Conservation (phyloP, 345 rosid genomes). For the Populus euphratica region DNA sequence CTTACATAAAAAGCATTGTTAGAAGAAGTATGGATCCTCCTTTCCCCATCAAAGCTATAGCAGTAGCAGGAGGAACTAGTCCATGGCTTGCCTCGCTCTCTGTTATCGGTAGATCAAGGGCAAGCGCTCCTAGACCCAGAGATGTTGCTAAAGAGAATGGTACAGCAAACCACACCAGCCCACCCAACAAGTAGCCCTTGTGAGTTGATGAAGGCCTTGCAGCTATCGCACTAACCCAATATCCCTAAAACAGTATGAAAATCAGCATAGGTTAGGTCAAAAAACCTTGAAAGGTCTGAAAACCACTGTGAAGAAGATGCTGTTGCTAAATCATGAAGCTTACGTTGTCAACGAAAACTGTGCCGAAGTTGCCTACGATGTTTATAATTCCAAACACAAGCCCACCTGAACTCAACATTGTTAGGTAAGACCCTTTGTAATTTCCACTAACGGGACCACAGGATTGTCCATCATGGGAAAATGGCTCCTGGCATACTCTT, state of each 20-base stretch:
- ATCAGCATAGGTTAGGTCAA: not conserved
- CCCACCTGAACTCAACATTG: slow-evolving; percentile 93
- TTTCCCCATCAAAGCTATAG: slow-evolving; percentile 94
- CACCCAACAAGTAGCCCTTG: slow-evolving; percentile 85
- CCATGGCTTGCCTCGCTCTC: slow-evolving; percentile 71
- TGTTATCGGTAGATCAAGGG: slow-evolving; percentile 79
- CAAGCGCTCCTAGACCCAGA: slow-evolving; percentile 90
- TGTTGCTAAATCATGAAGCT: slow-evolving; percentile 17
- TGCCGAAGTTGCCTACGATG: slow-evolving; percentile 86
- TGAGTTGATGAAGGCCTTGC: slow-evolving; percentile 92
- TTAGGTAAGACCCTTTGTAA: slow-evolving; percentile 57
- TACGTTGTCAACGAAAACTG: slow-evolving; percentile 90
- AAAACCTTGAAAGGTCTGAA: not conserved
- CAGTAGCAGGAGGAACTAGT: slow-evolving; percentile 89
- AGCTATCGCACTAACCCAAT: slow-evolving; percentile 97
- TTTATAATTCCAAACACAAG: slow-evolving; percentile 85
- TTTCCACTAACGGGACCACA: slow-evolving; percentile 69
- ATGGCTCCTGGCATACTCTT: slow-evolving; percentile 64
- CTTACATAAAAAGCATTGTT: slow-evolving; percentile 96
- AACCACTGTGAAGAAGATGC: not conserved
- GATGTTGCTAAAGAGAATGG: slow-evolving; percentile 92
- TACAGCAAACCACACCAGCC: slow-evolving; percentile 92
- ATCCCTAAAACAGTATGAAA: slow-evolving; percentile 46
- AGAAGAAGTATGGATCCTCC: slow-evolving; percentile 83
- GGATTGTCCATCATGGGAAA: slow-evolving; percentile 65